Evolutionary conservation across 2,329 filamentous ascomycete species (phyloP).

Genomic region (Stagonosporopsis cucurbitacearum): DNA sequence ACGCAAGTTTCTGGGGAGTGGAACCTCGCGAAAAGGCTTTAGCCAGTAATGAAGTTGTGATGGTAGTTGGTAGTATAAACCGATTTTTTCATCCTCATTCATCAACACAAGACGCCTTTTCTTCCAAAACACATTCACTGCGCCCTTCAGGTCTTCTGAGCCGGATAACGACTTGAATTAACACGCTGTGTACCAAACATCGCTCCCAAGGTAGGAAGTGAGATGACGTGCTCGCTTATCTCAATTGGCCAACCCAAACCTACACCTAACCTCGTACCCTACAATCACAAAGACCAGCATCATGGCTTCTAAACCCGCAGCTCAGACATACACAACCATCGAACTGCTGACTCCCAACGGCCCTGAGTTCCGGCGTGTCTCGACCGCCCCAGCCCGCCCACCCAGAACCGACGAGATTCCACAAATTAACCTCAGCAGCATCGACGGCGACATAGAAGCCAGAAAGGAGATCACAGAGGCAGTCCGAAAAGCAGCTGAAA

Average conservation of each 20-base stretch:
- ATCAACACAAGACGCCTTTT: background rate
- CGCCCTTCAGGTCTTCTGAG: background rate
- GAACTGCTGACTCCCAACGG: constrained; percentile 3
- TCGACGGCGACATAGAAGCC: constrained; percentile 49
- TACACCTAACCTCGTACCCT: too few relatives aligned
- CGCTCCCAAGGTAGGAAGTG: background rate
- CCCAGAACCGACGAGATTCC: constrained; percentile 43
- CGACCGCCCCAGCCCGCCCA: constrained; percentile 1
- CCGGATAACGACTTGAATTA: background rate
- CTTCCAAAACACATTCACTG: background rate
- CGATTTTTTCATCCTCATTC: background rate
- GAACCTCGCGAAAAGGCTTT: background rate
- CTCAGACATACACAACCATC: constrained; percentile 1
- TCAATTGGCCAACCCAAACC: background rate
- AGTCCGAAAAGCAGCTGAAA: constrained; percentile 13
- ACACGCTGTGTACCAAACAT: background rate
- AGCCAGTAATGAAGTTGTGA: background rate
- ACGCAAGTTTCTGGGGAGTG: too few relatives aligned
- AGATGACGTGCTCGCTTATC: constrained; percentile 8
- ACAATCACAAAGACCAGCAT: background rate
- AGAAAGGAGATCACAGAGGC: constrained; percentile 46
- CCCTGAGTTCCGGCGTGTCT: constrained; percentile 5
- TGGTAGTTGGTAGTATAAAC: background rate
- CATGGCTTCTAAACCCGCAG: background rate
- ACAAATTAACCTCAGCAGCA: constrained; percentile 43